A percentile compares a stretch with the other conserved stretches of the same genome.
Conservation (phyloP, 2,329 filamentous ascomycete species). For the Ciborinia camelliae region DNA sequence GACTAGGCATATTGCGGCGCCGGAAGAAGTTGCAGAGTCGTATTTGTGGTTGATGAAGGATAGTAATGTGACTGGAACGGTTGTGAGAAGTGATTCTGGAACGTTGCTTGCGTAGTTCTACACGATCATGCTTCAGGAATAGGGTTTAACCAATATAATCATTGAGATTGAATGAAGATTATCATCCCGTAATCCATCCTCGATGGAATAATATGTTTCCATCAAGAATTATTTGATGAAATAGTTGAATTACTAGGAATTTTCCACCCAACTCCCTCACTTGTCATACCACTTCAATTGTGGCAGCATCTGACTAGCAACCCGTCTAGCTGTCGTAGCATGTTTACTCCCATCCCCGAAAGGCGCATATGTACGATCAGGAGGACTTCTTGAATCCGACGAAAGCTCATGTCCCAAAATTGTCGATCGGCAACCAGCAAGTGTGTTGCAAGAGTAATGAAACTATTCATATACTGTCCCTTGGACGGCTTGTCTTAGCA, state of each 20-base stretch:
- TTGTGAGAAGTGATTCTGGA: slow-evolving; percentile 28
- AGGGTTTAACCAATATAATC: not conserved
- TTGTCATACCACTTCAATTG: slow-evolving; percentile 49
- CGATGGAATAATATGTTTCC: not conserved
- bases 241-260: not conserved
- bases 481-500: not conserved
- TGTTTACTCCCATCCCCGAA: slow-evolving; percentile 57
- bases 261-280: slow-evolving; percentile 45
- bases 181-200: no score
- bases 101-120: not conserved
- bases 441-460: slow-evolving; percentile 51
- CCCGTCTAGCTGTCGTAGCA: slow-evolving; percentile 59
- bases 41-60: slow-evolving; percentile 47
- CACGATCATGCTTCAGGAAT: not conserved
- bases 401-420: slow-evolving; percentile 24
- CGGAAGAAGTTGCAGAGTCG: slow-evolving; percentile 44
- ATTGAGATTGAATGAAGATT: not conserved
- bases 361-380: slow-evolving; percentile 47
- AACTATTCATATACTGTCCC: not conserved
- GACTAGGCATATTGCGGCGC: slow-evolving; percentile 26
- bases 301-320: slow-evolving; percentile 51
- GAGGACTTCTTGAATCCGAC: slow-evolving; percentile 24
- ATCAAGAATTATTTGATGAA: not conserved
- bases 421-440: slow-evolving; percentile 50
- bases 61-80: slow-evolving; percentile 39